phyloP scores from a whole-genome alignment of 352 stramenopile genomes.

The Globisporangium yorkense region DNA sequence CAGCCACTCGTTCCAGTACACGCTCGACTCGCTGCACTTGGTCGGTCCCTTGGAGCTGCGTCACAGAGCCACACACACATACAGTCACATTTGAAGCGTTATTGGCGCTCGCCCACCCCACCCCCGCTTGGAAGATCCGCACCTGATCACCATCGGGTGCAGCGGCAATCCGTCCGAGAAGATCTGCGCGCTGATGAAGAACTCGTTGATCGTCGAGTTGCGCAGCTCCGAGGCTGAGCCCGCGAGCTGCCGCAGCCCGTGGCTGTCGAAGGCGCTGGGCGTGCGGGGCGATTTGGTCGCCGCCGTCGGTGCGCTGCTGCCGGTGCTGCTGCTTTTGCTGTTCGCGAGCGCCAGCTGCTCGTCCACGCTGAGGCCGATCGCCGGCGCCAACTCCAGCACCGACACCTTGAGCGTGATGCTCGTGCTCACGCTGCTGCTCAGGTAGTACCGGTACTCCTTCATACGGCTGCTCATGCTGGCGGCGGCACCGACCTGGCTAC shows the following conservation, averaged over 20 bases:
- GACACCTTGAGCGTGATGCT: conserved; percentile 80
- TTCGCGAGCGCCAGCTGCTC: conserved; percentile 7
- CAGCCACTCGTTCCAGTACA: conserved; percentile 88
- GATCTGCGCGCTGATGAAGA: conserved; percentile 86
- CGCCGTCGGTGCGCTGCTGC: background rate
- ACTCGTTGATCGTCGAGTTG: conserved; percentile 80
- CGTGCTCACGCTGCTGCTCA: conserved; percentile 80
- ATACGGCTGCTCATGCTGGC: conserved; percentile 51
- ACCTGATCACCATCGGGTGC: conserved; percentile 81
- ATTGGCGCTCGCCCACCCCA: too few relatives aligned
- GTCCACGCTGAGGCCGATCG: conserved; percentile 29
- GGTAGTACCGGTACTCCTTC: conserved; percentile 88
- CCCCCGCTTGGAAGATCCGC: background rate
- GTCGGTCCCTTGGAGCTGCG: conserved; percentile 69
- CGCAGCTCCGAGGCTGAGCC: conserved; percentile 67
- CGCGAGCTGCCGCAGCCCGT: conserved; percentile 47
- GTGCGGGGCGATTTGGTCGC: conserved; percentile 4
- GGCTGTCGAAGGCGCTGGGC: conserved; percentile 22
- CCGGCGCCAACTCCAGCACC: conserved; percentile 59
- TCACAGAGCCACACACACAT: conserved; percentile 1
- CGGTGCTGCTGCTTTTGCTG: conserved; percentile 4
- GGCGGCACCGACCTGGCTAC: background rate
- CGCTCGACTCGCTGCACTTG: conserved; percentile 83
- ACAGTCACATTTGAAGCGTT: background rate
- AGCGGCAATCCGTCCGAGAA: conserved; percentile 79